A percentile compares a stretch with the other conserved stretches of the same genome.
Evolutionary conservation across 106 monocot species (phyloP).

Genomic region (Amphibolis antarctica): DNA sequence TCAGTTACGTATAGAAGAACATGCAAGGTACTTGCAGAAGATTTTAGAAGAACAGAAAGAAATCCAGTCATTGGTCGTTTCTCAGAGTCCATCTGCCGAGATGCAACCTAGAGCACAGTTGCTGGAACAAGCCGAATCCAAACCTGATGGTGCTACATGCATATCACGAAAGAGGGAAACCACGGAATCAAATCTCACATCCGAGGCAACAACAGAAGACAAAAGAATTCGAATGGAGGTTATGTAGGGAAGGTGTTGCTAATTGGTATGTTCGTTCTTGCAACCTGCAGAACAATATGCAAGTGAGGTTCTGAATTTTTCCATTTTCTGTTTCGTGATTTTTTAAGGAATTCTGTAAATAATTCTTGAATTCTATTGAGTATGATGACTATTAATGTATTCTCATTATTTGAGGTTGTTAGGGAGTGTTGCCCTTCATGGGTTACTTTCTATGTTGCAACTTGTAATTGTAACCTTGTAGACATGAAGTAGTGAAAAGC

Average conservation of each 20-base stretch:
- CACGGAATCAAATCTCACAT: slow-evolving; percentile 12
- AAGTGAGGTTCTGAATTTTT: neutral
- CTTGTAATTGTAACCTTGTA: no score
- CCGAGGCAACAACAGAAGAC: slow-evolving; percentile 4
- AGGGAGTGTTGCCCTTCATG: no score
- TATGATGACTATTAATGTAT: no score
- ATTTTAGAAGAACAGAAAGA: slow-evolving; percentile 65
- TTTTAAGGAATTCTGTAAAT: slow-evolving; percentile 2
- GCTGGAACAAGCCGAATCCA: slow-evolving; percentile 16
- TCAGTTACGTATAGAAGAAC: slow-evolving; percentile 78
- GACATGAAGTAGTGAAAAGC: no score
- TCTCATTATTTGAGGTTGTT: no score
- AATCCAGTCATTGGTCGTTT: slow-evolving; percentile 21
- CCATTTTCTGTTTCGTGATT: neutral
- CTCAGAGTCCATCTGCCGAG: slow-evolving; percentile 3
- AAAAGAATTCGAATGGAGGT: slow-evolving; percentile 28
- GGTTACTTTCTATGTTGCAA: no score
- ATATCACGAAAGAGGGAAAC: slow-evolving; percentile 18
- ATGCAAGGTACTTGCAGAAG: slow-evolving; percentile 79
- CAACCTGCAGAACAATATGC: neutral
- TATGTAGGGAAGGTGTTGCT: neutral
- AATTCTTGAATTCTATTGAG: neutral
- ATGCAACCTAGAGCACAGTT: slow-evolving; percentile 6
- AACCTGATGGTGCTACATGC: neutral
- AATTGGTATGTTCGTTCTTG: neutral